These are phyloP conservation scores for Cystobasidium sp. DNA, from an alignment of 1,284 basidiomycete genomes.

Conservation along the genomic window DNA sequence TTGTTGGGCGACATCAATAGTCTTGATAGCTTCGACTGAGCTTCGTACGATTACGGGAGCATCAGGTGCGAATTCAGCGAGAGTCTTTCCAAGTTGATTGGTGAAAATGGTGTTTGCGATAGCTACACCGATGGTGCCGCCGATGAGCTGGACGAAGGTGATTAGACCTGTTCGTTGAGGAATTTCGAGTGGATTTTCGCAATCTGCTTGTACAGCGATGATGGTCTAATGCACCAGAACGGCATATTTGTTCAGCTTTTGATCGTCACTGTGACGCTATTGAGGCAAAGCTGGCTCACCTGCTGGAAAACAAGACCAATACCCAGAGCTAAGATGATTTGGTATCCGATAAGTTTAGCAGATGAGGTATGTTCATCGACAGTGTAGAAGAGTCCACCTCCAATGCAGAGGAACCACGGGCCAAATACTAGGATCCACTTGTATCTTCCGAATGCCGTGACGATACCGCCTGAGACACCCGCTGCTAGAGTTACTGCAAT, in stretches of 20 bases:
- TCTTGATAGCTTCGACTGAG: slow-evolving; percentile 53
- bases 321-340: slow-evolving; percentile 57
- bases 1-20: slow-evolving; percentile 53
- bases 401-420: slow-evolving; percentile 57
- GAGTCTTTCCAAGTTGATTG: slow-evolving; percentile 13
- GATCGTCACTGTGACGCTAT: slow-evolving; percentile 49
- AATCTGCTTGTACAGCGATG: slow-evolving; percentile 60
- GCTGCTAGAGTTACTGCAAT: slow-evolving; percentile 18
- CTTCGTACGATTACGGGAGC: slow-evolving; percentile 52
- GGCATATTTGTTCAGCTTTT: neutral
- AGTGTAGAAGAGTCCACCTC: slow-evolving; percentile 61
- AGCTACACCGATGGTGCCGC: slow-evolving; percentile 24
- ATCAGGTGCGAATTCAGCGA: slow-evolving; percentile 24
- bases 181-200: slow-evolving; percentile 52
- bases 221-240: slow-evolving; percentile 55
- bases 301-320: slow-evolving; percentile 40
- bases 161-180: slow-evolving; percentile 43
- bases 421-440: slow-evolving; percentile 57
- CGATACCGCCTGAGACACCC: slow-evolving; percentile 50
- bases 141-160: slow-evolving; percentile 41
- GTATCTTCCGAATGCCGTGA: slow-evolving; percentile 57
- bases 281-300: slow-evolving; percentile 38
- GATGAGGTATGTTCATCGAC: slow-evolving; percentile 56
- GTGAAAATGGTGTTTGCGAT: slow-evolving; percentile 35
- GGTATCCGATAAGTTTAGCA: slow-evolving; percentile 60